Evolutionary conservation across 106 monocot species (phyloP).

Genomic region (Dactylorhiza incarnata): DNA sequence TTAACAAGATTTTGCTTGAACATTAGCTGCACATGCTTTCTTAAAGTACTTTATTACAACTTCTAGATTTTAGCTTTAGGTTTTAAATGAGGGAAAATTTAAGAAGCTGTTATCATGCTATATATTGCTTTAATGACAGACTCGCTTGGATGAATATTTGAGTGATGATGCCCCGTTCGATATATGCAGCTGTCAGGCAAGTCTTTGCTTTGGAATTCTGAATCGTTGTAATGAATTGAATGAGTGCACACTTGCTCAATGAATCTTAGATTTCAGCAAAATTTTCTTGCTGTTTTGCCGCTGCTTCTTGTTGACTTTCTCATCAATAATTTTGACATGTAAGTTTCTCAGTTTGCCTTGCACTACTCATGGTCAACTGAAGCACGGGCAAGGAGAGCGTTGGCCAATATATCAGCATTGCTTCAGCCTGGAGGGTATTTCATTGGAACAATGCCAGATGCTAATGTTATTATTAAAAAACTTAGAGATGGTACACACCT

Average conservation of each 20-base stretch:
- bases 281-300: neutral
- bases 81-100: neutral
- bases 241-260: neutral
- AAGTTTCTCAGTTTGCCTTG: slow-evolving; percentile 73
- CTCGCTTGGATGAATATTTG: slow-evolving; percentile 72
- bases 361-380: slow-evolving; percentile 99
- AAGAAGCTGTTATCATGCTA: neutral
- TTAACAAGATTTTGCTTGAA: neutral
- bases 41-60: neutral
- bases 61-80: neutral
- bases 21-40: neutral
- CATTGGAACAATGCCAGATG: slow-evolving; percentile 99
- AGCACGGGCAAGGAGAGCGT: slow-evolving; percentile 76
- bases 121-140: slow-evolving; percentile 25
- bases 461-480: slow-evolving; percentile 91
- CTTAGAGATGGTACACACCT: slow-evolving; percentile 68
- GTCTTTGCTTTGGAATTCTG: slow-evolving; percentile 1
- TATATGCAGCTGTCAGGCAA: slow-evolving; percentile 97
- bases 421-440: slow-evolving; percentile 90
- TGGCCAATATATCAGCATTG: slow-evolving; percentile 80
- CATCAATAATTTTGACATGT: neutral
- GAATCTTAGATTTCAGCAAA: neutral
- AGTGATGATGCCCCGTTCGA: slow-evolving; percentile 88
- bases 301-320: neutral
- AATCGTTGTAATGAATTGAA: neutral